phyloP scores from a whole-genome alignment of 2,329 filamentous ascomycete genomes.

The Sclerotinia spermophila region DNA sequence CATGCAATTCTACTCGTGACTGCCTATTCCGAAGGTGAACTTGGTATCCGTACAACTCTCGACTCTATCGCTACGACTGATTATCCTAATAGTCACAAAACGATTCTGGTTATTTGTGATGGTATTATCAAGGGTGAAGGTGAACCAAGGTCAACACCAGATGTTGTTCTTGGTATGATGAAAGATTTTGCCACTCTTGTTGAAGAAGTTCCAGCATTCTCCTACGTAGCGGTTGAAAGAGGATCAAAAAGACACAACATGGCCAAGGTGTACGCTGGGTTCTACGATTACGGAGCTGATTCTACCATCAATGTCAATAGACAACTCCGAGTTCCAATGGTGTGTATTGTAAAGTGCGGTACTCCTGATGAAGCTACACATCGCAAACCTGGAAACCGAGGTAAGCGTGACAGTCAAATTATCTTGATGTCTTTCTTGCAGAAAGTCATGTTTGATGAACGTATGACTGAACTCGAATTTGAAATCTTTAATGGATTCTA shows the following conservation, averaged over 20 bases:
- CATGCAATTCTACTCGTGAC: conserved; percentile 94
- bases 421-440: conserved; percentile 99
- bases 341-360: conserved; percentile 92
- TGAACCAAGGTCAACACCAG: conserved; percentile 80
- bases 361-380: conserved; percentile 79
- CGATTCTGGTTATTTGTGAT: conserved; percentile 93
- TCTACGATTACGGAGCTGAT: conserved; percentile 89
- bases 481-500: conserved; percentile 99
- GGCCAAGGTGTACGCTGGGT: conserved; percentile 97
- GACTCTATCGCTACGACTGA: conserved; percentile 97
- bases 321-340: conserved; percentile 97
- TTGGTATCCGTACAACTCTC: conserved; percentile 87
- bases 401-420: conserved; percentile 98
- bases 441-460: conserved; percentile 99
- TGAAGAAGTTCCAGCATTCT: conserved; percentile 83
- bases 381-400: conserved; percentile 91
- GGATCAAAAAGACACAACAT: conserved; percentile 98
- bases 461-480: conserved; percentile 98
- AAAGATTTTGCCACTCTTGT: conserved; percentile 78
- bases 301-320: conserved; percentile 78
- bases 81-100: conserved; percentile 98
- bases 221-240: conserved; percentile 93
- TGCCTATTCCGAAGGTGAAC: conserved; percentile 91
- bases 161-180: conserved; percentile 90
- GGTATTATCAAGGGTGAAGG: conserved; percentile 96